Percentiles rank a stretch among this genome's conserved stretches.
Conservation (phyloP, 257 asterid genomes). For the Salvia rosmarinus region DNA sequence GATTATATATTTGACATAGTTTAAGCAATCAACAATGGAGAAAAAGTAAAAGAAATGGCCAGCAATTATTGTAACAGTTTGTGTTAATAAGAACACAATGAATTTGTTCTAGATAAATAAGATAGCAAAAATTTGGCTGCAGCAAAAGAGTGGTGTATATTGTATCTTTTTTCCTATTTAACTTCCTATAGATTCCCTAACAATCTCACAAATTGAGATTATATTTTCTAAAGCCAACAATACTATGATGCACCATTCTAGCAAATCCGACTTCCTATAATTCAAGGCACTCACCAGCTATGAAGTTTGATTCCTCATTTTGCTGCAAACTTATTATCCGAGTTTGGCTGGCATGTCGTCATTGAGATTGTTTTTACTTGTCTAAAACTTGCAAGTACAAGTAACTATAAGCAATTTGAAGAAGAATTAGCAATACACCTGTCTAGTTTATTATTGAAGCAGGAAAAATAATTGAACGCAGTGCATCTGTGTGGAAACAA, state of each 20-base stretch:
- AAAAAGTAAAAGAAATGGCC: constrained; percentile 10
- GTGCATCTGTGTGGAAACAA: neutral
- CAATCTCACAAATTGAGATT: constrained; percentile 66
- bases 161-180: constrained; percentile 31
- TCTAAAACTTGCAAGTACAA: no score
- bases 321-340: no score
- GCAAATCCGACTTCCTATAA: constrained; percentile 75
- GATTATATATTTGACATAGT: neutral
- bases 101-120: neutral
- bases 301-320: no score
- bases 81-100: constrained; percentile 23
- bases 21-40: no score
- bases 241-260: constrained; percentile 92
- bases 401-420: no score
- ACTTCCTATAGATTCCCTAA: constrained; percentile 54
- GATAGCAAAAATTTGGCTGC: constrained; percentile 23
- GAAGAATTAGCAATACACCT: no score
- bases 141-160: constrained; percentile 16
- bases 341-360: no score
- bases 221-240: constrained; percentile 74
- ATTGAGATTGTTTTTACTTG: no score
- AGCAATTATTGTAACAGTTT: neutral
- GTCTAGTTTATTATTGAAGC: no score
- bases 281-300: no score
- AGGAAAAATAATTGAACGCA: no score